Base-by-base conservation (phyloP, 495 filamentous ascomycete genomes). In the Hyaloscypha variabilis region DNA sequence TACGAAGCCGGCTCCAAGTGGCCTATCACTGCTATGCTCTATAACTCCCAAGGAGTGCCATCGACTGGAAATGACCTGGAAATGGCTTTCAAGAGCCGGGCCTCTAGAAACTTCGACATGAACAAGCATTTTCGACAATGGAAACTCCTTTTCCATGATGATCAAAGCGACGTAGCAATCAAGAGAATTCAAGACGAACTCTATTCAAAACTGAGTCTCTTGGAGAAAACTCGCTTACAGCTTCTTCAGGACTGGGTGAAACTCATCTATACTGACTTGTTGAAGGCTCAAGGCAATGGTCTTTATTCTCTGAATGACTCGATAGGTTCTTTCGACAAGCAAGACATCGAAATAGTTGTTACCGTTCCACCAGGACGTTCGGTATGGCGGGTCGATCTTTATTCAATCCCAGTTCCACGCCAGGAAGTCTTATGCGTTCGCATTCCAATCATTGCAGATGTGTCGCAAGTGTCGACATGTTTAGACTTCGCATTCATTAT, bases 81-180 rank as follows among this genome's bases (percentile, higher is more conserved):
- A 46, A 46, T 14, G 17, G 39, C 17, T 19, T 46, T 46, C 39
- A 46, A 19, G 39, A 46, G 39, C 13, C 6, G 8, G 3, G 6
- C 39, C 14, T 34, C 39, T 17, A 46, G 39, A 17, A 8, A 13
- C 13, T 34, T 46, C 19, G 39, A 46, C 19, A 17, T 46, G 39
- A 46, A 46, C 19, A 46, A 46, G 39, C 54, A 29, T 28, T 23
- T 60, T 46, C 58, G 58, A 24, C 58, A 39, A 3, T 60, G 58
- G 58, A 60, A 60, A 34, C 39, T 60, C 23, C 58, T 60, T 5
- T 46, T 60, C 11, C 58, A 57, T 19, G 54, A 60, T 60, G 26
- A 24, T n/a, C 58, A 60, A 34, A 46, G 19, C 26, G 58, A 60
- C 23, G 8, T 23, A 21, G 2, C 58, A 42, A 30, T 60, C 14